Conservation (phyloP, 139 green algal genomes). For the Nannochloris sp. region DNA sequence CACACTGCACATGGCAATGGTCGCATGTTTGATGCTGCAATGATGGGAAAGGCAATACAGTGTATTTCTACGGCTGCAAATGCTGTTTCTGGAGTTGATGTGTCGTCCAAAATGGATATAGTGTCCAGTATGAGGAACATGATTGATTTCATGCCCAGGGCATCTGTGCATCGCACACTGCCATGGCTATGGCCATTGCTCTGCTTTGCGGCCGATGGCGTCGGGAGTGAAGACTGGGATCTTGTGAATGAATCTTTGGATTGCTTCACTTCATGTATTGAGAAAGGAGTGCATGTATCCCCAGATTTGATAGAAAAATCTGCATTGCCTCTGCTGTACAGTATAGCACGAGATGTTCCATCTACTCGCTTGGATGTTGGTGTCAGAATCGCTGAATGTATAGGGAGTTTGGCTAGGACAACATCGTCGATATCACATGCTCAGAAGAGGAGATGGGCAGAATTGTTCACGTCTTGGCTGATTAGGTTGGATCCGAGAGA, state of each 20-base stretch:
- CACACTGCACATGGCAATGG: background rate
- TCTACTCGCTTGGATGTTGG: background rate
- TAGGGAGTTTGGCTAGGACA: background rate
- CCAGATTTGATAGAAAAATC: constrained; percentile 13
- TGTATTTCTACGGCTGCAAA: background rate
- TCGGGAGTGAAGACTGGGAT: constrained; percentile 11
- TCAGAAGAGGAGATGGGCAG: background rate
- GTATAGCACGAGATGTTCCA: constrained; percentile 17
- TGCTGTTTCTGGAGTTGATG: background rate
- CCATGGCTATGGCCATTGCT: constrained; percentile 53
- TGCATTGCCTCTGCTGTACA: constrained; percentile 31
- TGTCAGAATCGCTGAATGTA: background rate
- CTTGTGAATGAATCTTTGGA: constrained; percentile 25
- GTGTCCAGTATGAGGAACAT: constrained; percentile 16
- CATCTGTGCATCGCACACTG: constrained; percentile 23
- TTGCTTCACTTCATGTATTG: constrained; percentile 33
- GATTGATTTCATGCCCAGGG: constrained; percentile 8
- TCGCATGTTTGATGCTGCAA: too few relatives aligned
- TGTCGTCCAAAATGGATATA: constrained; percentile 2
- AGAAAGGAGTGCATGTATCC: constrained; percentile 13
- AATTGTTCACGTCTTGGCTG: constrained; percentile 1
- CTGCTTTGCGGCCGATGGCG: constrained; percentile 58
- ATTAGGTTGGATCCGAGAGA: constrained; percentile 8
- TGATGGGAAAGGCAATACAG: background rate
- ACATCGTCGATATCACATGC: background rate